Conservation (phyloP, 768 basidiomycete species). For the Lenzites betulinus region DNA sequence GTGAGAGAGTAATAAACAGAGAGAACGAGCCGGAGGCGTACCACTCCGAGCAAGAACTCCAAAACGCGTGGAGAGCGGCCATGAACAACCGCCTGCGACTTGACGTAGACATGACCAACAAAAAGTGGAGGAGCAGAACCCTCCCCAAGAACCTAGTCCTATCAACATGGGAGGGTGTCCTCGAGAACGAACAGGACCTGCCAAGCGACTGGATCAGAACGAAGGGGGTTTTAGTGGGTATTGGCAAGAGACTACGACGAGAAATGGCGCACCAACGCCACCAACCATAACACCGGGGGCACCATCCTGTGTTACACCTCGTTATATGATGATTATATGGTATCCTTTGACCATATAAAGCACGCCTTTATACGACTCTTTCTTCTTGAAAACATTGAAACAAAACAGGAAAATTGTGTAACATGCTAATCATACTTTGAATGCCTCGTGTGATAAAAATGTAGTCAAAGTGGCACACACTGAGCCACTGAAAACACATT, state of each 20-base stretch:
- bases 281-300: too few relatives aligned
- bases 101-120: not conserved
- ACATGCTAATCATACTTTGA: too few relatives aligned
- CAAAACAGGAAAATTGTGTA: too few relatives aligned
- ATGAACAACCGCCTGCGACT: not conserved
- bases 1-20: conserved; percentile 7
- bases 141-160: not conserved
- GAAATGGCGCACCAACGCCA: not conserved
- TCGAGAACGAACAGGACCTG: not conserved
- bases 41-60: not conserved
- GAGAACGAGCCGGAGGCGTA: not conserved
- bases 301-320: too few relatives aligned
- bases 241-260: too few relatives aligned
- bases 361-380: too few relatives aligned
- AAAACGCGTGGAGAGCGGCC: not conserved
- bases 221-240: not conserved
- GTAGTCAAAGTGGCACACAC: too few relatives aligned
- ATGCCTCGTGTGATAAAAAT: too few relatives aligned
- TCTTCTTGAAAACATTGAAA: too few relatives aligned
- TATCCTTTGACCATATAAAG: too few relatives aligned
- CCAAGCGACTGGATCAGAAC: not conserved
- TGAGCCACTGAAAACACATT: too few relatives aligned
- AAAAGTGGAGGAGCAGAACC: not conserved
- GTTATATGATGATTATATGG: too few relatives aligned
- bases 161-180: not conserved